These are phyloP conservation scores for Astragalus membranaceus DNA, from an alignment of 306 rosid genomes.

Conservation along the genomic window DNA sequence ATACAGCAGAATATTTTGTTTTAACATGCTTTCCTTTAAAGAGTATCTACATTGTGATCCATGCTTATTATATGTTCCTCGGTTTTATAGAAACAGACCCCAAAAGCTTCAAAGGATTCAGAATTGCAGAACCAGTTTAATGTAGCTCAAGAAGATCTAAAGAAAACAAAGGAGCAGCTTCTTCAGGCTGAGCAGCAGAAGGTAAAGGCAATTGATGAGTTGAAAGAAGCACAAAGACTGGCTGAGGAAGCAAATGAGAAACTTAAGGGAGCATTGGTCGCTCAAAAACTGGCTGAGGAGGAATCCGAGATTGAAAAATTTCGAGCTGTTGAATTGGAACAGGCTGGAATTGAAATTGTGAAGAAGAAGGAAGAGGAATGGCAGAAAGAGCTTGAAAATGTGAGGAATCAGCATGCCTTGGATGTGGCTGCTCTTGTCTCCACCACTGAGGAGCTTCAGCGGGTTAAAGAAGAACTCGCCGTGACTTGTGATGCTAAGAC, in stretches of 20 bases:
- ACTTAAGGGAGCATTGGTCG: slow-evolving; percentile 79
- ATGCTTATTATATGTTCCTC: background rate
- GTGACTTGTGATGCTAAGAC: slow-evolving; percentile 83
- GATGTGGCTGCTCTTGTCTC: slow-evolving; percentile 77
- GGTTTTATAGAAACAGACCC: slow-evolving; percentile 51
- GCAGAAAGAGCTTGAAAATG: slow-evolving; percentile 68
- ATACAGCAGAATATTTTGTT: background rate
- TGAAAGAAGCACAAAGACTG: slow-evolving; percentile 65
- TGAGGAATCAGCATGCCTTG: slow-evolving; percentile 69
- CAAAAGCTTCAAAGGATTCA: slow-evolving; percentile 54
- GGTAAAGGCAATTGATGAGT: slow-evolving; percentile 57
- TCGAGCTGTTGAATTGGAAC: slow-evolving; percentile 89
- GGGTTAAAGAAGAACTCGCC: slow-evolving; percentile 62
- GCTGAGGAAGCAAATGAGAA: slow-evolving; percentile 80
- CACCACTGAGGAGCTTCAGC: slow-evolving; percentile 80
- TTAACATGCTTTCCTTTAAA: background rate
- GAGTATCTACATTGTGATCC: background rate
- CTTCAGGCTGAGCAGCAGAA: slow-evolving; percentile 65
- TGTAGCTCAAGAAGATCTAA: slow-evolving; percentile 70
- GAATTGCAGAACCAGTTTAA: slow-evolving; percentile 66
- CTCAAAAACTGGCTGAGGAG: slow-evolving; percentile 76
- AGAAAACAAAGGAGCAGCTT: slow-evolving; percentile 82
- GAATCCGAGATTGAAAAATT: slow-evolving; percentile 86
- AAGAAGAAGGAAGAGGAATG: slow-evolving; percentile 88
- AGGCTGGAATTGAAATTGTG: slow-evolving; percentile 73